Evolutionary conservation across 768 basidiomycete species (phyloP).

Genomic region (Jaapia argillacea): DNA sequence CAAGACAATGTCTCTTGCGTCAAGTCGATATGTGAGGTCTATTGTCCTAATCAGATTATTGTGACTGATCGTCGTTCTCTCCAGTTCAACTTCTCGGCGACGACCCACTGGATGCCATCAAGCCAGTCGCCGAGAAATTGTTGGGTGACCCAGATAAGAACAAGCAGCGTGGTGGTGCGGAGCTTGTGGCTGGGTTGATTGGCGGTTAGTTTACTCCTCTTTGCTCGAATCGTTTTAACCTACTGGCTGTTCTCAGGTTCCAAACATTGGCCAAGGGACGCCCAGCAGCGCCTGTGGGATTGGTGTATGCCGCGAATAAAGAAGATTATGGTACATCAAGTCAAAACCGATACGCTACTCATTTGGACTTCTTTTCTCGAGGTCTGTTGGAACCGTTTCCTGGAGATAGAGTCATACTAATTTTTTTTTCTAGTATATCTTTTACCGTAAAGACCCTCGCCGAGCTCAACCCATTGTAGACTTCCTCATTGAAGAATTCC

Average conservation of each 20-base stretch:
- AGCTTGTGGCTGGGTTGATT: conserved; percentile 68
- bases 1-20: conserved; percentile 65
- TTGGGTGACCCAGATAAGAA: conserved; percentile 67
- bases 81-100: conserved; percentile 75
- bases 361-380: conserved; percentile 77
- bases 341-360: conserved; percentile 73
- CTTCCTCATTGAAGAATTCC: conserved; percentile 54
- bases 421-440: conserved; percentile 43
- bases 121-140: conserved; percentile 52
- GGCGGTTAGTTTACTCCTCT: conserved; percentile 32
- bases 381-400: conserved; percentile 25
- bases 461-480: conserved; percentile 73
- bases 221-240: neutral
- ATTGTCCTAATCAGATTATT: neutral
- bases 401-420: conserved; percentile 2
- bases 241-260: conserved; percentile 38
- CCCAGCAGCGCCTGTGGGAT: conserved; percentile 61
- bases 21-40: conserved; percentile 63
- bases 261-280: conserved; percentile 78
- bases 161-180: conserved; percentile 82
- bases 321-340: conserved; percentile 54
- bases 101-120: conserved; percentile 52
- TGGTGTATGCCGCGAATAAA: conserved; percentile 70
- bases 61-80: conserved; percentile 8
- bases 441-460: conserved; percentile 75